Conservation (phyloP, 1,284 basidiomycete genomes). For the Trametes versicolor region DNA sequence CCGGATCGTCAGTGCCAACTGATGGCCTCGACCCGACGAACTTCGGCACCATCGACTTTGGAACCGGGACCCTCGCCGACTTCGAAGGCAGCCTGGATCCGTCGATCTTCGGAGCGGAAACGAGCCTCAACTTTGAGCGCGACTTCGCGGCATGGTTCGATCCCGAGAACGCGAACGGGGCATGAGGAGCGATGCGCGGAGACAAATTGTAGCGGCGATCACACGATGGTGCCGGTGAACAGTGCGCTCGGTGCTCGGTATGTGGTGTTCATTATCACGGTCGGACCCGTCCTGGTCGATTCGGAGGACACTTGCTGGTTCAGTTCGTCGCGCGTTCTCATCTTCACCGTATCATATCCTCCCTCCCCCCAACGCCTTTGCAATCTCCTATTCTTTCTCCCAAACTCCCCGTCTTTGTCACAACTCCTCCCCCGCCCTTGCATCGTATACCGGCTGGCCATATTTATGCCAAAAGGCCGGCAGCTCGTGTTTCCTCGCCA, state of each 20-base stretch:
- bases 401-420: not conserved
- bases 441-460: constrained; percentile 33
- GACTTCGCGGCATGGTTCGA: constrained; percentile 79
- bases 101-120: constrained; percentile 30
- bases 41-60: constrained; percentile 50
- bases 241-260: constrained; percentile 9
- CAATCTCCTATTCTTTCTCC: not conserved
- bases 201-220: not conserved
- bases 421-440: not conserved
- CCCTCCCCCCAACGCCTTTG: not conserved
- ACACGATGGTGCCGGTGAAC: not conserved
- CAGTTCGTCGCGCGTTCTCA: not conserved
- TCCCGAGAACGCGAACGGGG: constrained; percentile 38
- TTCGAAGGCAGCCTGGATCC: constrained; percentile 19
- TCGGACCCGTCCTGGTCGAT: constrained; percentile 4
- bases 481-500: constrained; percentile 14
- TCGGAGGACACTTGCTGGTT: constrained; percentile 15
- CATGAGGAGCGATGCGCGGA: constrained; percentile 4
- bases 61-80: constrained; percentile 3
- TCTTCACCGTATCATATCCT: constrained; percentile 5
- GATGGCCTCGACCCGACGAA: constrained; percentile 55
- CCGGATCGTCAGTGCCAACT: constrained; percentile 32
- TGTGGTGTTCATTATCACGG: not conserved
- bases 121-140: constrained; percentile 68
- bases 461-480: constrained; percentile 39